Evolutionary conservation across 1,284 basidiomycete genomes (phyloP), one percentile per base, ranked within the genome.

Genomic region (Ustilago xerochloae): DNA sequence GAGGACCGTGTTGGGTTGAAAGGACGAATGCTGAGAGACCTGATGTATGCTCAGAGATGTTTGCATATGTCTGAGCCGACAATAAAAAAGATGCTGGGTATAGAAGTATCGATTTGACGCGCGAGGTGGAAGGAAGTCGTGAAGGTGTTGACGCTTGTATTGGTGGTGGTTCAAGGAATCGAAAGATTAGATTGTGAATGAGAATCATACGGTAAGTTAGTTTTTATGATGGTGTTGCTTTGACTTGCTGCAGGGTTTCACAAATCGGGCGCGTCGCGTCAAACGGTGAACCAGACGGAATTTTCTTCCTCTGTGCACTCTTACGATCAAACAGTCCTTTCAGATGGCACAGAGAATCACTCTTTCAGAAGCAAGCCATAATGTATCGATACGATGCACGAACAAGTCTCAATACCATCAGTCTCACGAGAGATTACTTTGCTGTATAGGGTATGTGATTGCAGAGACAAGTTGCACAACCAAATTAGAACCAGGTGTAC

Each of bases 201-300:
- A n/a, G 13, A 30, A 3, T 28, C 20, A 30, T n/a, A 20, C 29
- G 32, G 32, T 24, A 49, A 49, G n/a, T n/a, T n/a, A n/a, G n/a
- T n/a, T n/a, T n/a, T n/a, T 48, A 48, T 20, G 30, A 36, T 49
- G 48, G 48, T 49, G 48, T 49, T 49, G 48, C 32, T 46, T 46
- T 7, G 43, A 15, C 16, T 6, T 9, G 20, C n/a, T 49, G 48
- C 48, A 49, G 33, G 48, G 32, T 49, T 41, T n/a, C 41, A 1
- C 13, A 6, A 29, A 29, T 38, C 52, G 39, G 54, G 54, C 62
- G 62, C 55, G 62, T 53, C 62, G 62, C 62, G 62, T 53, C 54
- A 29, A 12, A 26, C 33, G 12, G n/a, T n/a, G n/a, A n/a, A n/a
- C n/a, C n/a, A n/a, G n/a, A n/a, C n/a, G n/a, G n/a, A 3, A 12